phyloP scores from a whole-genome alignment of 208 protist species.

The Leishmania tropica region DNA sequence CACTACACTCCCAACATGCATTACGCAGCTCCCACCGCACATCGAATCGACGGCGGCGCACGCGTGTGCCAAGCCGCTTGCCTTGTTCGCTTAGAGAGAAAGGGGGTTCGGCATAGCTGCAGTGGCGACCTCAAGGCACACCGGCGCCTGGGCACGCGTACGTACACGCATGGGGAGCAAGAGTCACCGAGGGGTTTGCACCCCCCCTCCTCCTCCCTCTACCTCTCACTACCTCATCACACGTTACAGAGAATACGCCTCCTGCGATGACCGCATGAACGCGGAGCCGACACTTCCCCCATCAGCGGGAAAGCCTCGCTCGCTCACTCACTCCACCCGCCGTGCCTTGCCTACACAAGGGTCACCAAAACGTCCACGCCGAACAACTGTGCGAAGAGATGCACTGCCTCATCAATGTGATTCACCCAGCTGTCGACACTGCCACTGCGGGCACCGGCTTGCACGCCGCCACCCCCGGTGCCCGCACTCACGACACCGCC shows the following conservation, averaged over 20 bases:
- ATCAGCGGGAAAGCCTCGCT: neutral
- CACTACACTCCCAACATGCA: neutral
- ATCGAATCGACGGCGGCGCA: neutral
- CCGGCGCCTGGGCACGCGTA: neutral
- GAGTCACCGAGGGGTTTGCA: neutral
- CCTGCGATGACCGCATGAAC: neutral
- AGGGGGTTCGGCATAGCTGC: neutral
- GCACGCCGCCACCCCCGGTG: neutral
- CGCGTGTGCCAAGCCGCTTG: neutral
- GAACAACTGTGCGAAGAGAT: constrained; percentile 54
- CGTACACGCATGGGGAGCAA: neutral
- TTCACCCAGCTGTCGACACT: constrained; percentile 51
- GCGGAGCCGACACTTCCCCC: neutral
- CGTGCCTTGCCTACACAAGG: constrained; percentile 32
- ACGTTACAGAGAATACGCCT: neutral
- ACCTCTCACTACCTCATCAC: neutral
- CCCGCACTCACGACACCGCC: neutral
- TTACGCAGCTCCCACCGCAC: neutral
- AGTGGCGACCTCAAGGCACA: neutral
- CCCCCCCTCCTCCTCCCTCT: too few relatives aligned
- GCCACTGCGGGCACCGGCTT: neutral
- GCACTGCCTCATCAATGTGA: constrained; percentile 51
- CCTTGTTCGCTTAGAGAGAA: neutral
- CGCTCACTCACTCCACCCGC: too few relatives aligned
- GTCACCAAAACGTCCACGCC: constrained; percentile 65